Evolutionary conservation across 169 alveolate species (phyloP), one percentile per base, ranked within the genome.

Genomic region (Cryptosporidium canis): DNA sequence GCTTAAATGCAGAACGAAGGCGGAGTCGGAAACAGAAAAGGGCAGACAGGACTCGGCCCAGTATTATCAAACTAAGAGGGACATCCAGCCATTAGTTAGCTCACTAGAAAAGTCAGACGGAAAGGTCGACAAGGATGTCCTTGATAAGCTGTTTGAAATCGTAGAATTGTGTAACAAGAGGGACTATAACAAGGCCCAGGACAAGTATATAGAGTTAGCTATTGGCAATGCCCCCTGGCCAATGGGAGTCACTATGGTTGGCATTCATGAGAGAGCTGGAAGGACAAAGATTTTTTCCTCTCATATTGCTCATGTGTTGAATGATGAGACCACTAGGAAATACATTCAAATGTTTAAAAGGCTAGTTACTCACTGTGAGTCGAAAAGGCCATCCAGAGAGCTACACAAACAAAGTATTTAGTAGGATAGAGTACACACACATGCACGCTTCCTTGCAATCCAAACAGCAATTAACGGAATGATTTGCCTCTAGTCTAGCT

Each of bases 181-280:
- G 61, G 96, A 95, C 48, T 95, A 95, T 87, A 90, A 94, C 14
- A 93, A 92, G 55, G 97, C 98, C 16, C 95, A 96, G 91, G 97
- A 95, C 85, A 95, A 96, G 85, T 96, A 95, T 91, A 92, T 95
- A 61, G 97, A 94, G 45, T 84, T 96, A 44, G 95, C 98, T 12
- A 96, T 96, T 44, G 99, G 99, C 41, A 96, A 95, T 91, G 97
- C 98, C 6, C 96, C 98, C 3, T 96, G 99, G 99, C 99, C 98
- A 45, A 95, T 95, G 96, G 99, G 99, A 31, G 97, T 96, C 9
- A 96, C 98, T 3, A 95, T 95, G 98, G 99, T 96, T 29, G 99
- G 99, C 45, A 95, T 96, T 33, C 99, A 96, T 92, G 98, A 96
- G 91, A 93, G 99, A 83, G 95, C 97, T 39, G 98, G 98, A 43